Conservation (phyloP, 2,329 filamentous ascomycete species). For the Nannizziopsis arthrosporioides region DNA sequence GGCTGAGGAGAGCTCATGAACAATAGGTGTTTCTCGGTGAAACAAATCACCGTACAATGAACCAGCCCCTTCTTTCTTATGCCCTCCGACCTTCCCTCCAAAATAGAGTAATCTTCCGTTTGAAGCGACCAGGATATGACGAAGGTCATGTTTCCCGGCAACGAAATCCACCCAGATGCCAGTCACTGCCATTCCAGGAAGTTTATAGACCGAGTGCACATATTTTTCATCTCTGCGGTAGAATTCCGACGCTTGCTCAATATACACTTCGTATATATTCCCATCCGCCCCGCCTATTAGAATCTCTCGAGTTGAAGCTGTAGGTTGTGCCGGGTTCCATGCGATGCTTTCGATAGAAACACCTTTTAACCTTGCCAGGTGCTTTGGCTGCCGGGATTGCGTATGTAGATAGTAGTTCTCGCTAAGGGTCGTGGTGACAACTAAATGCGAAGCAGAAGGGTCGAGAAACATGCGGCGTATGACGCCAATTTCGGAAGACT, state of each 20-base stretch:
- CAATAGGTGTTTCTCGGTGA: slow-evolving; percentile 67
- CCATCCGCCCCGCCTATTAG: slow-evolving; percentile 85
- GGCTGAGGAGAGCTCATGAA: slow-evolving; percentile 57
- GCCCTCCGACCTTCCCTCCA: slow-evolving; percentile 60
- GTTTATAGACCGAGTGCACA: slow-evolving; percentile 68
- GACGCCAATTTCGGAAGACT: slow-evolving; percentile 76
- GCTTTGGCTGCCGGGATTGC: slow-evolving; percentile 77
- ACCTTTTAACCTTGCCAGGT: slow-evolving; percentile 68
- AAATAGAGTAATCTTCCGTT: slow-evolving; percentile 69
- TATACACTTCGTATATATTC: slow-evolving; percentile 86
- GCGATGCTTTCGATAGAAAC: slow-evolving; percentile 80
- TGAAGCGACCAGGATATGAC: slow-evolving; percentile 70
- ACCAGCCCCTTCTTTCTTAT: slow-evolving; percentile 63
- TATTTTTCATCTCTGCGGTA: slow-evolving; percentile 93
- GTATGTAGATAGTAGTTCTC: slow-evolving; percentile 98
- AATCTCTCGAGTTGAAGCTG: slow-evolving; percentile 88
- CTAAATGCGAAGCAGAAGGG: slow-evolving; percentile 84
- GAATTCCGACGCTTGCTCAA: slow-evolving; percentile 89
- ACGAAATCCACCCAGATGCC: slow-evolving; percentile 76
- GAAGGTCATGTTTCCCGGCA: slow-evolving; percentile 54
- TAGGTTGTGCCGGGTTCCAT: slow-evolving; percentile 89
- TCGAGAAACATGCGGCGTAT: slow-evolving; percentile 97
- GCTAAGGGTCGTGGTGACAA: slow-evolving; percentile 79
- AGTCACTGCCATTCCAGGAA: slow-evolving; percentile 69
- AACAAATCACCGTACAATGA: slow-evolving; percentile 83